Evolutionary conservation across 2,329 filamentous ascomycete species (phyloP), one percentile per base, ranked within the genome.

Genomic region (Monosporascus cannonballus): DNA sequence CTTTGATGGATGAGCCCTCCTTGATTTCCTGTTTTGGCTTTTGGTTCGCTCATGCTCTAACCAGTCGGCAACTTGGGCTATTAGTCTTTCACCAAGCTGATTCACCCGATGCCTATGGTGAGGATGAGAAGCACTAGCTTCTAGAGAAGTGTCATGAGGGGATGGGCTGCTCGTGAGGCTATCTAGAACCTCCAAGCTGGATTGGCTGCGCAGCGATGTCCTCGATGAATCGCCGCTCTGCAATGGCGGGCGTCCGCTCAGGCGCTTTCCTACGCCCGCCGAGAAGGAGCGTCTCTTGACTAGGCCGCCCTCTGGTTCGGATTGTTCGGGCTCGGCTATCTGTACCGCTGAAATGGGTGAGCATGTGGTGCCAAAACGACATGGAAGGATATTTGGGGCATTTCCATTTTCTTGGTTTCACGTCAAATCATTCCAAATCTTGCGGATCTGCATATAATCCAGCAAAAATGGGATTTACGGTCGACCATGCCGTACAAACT

Each of bases 21-120:
- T 77, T 64, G 74, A 69, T 64, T 78, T 83, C 49, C 77, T 76
- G 9, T 76, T 70, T 39, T 79, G 78, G 61, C 84, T 83, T 68
- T 87, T 89, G 34, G 76, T 72, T 64, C 86, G 87, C 71, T 96
- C 91, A 48, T 86, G 81, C 61, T 92, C 84, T 39, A 96, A 73
- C 93, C 93, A 97, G 59, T 89, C 84, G 25, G 82, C 79, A 15
- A 96, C 84, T 65, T 95, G 89, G 20, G 84, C 78, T 27, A 94
- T 71, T 7, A 95, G 70, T 57, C 77, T 80, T 59, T 84, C 75
- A 50, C 75, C 75, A 41, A 65, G 62, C 27, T 64, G 59, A 51
- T 75, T 71, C 22, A 67, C 50, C 42, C 62, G 64, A 50, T 69
- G 65, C 25, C 66, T 67, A 41, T 67, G 70, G 36, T 67, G 65